Percentiles rank a stretch among this genome's conserved stretches.
phyloP scores from a whole-genome alignment of 768 basidiomycete species.

The Boletus pseudo-olivaceus region DNA sequence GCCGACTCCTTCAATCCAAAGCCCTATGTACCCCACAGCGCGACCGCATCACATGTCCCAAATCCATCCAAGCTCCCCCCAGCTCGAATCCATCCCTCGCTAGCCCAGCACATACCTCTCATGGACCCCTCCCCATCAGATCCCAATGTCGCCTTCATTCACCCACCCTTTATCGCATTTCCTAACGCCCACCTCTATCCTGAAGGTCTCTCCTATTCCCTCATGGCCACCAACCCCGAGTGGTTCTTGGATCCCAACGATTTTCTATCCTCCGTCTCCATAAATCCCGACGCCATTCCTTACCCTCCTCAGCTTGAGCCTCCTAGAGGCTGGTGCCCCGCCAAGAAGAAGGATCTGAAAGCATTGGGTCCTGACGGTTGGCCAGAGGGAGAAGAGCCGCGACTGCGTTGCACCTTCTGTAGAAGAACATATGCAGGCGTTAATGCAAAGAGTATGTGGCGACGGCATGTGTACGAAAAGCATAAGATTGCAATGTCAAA shows the following conservation, averaged over 20 bases:
- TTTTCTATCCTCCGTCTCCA: conserved; percentile 47
- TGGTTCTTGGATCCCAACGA: conserved; percentile 77
- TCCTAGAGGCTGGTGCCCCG: conserved; percentile 81
- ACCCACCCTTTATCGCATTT: conserved; percentile 67
- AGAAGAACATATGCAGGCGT: conserved; percentile 80
- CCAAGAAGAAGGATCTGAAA: conserved; percentile 78
- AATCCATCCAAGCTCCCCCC: conserved; percentile 25
- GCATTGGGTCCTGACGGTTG: conserved; percentile 66
- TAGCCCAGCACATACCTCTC: conserved; percentile 46
- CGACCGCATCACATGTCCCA: conserved; percentile 18
- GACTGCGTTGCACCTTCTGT: conserved; percentile 81
- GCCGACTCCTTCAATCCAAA: conserved; percentile 62
- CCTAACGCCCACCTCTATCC: conserved; percentile 57
- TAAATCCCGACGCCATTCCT: conserved; percentile 51
- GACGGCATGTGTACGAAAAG: conserved; percentile 84
- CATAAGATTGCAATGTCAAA: conserved; percentile 91
- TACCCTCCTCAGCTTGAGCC: conserved; percentile 80
- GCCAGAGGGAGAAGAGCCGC: conserved; percentile 79
- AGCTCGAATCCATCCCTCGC: conserved; percentile 31
- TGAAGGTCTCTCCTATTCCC: conserved; percentile 66
- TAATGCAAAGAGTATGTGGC: conserved; percentile 91
- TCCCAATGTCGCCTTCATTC: conserved; percentile 64
- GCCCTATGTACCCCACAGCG: conserved; percentile 50
- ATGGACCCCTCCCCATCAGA: conserved; percentile 73
- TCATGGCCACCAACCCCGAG: conserved; percentile 71